Percentiles rank a stretch among this genome's conserved stretches.
Evolutionary conservation across 2,329 filamentous ascomycete genomes (phyloP).

Genomic region (Aspergillus puulaauensis): DNA sequence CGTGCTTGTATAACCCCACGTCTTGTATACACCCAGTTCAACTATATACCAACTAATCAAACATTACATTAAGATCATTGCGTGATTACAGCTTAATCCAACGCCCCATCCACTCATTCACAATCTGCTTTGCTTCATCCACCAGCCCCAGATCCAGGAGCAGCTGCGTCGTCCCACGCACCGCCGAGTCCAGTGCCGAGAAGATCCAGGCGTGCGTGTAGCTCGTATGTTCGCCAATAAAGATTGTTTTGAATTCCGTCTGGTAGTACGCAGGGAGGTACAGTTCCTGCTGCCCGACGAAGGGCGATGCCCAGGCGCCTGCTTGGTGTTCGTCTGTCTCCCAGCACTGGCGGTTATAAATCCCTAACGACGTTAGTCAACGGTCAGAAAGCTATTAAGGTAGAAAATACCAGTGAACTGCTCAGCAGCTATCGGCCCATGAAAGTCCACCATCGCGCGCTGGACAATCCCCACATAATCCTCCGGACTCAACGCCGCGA

Average conservation of each 20-base stretch:
- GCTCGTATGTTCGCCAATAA: slow-evolving; percentile 67
- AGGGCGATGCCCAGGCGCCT: slow-evolving; percentile 62
- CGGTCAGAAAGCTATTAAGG: too few species aligned
- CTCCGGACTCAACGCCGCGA: slow-evolving; percentile 24
- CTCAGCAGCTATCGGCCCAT: slow-evolving; percentile 59
- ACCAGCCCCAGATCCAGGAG: slow-evolving; percentile 63
- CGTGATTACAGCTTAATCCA: slow-evolving; percentile 51
- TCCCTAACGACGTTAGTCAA: slow-evolving; percentile 17
- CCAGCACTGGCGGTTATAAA: slow-evolving; percentile 67
- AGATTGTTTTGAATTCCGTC: slow-evolving; percentile 68
- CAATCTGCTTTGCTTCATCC: slow-evolving; percentile 66
- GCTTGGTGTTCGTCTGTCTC: slow-evolving; percentile 59
- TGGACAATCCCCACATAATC: slow-evolving; percentile 62
- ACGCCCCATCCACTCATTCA: slow-evolving; percentile 67
- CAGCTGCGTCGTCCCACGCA: slow-evolving; percentile 64
- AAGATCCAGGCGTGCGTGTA: slow-evolving; percentile 63
- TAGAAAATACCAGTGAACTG: slow-evolving; percentile 59
- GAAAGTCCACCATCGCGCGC: slow-evolving; percentile 67
- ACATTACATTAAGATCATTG: neutral
- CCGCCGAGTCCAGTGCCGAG: slow-evolving; percentile 65
- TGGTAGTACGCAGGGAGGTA: slow-evolving; percentile 73
- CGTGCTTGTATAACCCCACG: too few species aligned
- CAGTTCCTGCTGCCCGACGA: slow-evolving; percentile 65
- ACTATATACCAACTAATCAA: too few species aligned
- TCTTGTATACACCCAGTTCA: too few species aligned